phyloP scores from a whole-genome alignment of 1,284 basidiomycete species.

The Moniliella sp. region DNA sequence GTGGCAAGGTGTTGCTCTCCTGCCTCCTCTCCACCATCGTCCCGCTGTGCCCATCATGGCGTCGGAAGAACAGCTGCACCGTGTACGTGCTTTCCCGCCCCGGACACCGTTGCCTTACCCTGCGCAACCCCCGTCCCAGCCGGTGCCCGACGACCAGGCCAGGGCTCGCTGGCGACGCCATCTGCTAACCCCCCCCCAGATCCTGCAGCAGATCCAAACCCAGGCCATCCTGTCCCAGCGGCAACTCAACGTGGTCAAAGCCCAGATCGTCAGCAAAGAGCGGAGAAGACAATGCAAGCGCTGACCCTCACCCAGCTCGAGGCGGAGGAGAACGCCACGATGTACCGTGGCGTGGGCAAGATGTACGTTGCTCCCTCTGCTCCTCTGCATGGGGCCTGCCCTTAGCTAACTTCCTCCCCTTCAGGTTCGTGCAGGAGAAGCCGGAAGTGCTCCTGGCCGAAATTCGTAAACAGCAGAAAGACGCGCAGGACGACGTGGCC shows the following conservation, averaged over 20 bases:
- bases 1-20: neutral
- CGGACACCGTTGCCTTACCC: neutral
- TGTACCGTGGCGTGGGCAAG: conserved; percentile 5
- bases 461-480: neutral
- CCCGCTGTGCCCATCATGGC: neutral
- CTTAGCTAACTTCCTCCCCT: too few species aligned
- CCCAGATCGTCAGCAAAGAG: conserved; percentile 3
- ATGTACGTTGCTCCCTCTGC: conserved; percentile 2
- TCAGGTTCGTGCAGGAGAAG: conserved; percentile 2
- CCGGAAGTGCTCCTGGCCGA: neutral
- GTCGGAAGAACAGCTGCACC: neutral
- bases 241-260: conserved; percentile 3
- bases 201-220: conserved; percentile 5
- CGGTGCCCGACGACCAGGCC: neutral
- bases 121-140: neutral
- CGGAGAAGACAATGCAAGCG: conserved; percentile 1
- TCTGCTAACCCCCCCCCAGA: conserved; percentile 1
- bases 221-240: conserved; percentile 3
- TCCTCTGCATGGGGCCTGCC: too few species aligned
- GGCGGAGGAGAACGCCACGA: conserved; percentile 1
- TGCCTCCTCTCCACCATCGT: neutral
- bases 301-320: conserved; percentile 3
- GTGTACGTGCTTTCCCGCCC: neutral
- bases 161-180: neutral
- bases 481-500: conserved; percentile 1